phyloP scores from a whole-genome alignment of 106 monocot species.

The Iris macrosiphon region DNA sequence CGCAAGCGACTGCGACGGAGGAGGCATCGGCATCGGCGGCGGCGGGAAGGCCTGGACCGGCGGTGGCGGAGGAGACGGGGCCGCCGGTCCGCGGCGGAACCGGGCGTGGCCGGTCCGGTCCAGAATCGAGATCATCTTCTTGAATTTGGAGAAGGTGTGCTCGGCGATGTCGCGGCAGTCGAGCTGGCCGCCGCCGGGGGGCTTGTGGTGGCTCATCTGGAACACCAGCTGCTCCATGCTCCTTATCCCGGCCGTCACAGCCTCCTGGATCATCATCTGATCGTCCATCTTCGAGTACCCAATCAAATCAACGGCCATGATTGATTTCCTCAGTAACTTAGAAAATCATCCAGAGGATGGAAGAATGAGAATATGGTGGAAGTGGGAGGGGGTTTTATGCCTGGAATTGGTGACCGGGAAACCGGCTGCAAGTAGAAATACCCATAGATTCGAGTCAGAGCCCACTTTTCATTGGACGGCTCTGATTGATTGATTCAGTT shows the following conservation, averaged over 20 bases:
- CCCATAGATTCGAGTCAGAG: constrained; percentile 11
- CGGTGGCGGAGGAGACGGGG: not conserved
- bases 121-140: constrained; percentile 76
- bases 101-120: constrained; percentile 93
- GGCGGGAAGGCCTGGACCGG: not conserved
- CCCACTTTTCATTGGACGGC: constrained; percentile 1
- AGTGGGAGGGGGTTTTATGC: not conserved
- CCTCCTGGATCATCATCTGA: constrained; percentile 69
- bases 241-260: constrained; percentile 65
- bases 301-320: constrained; percentile 54
- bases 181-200: not conserved
- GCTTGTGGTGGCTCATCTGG: constrained; percentile 40
- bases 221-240: constrained; percentile 67
- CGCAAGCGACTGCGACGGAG: constrained; percentile 2
- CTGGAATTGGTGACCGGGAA: not conserved
- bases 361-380: not conserved
- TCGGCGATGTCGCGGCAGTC: constrained; percentile 86
- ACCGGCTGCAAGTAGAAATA: not conserved
- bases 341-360: not conserved
- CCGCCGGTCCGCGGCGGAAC: constrained; percentile 59
- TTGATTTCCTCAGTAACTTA: not conserved
- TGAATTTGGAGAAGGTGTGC: constrained; percentile 78
- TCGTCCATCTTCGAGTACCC: constrained; percentile 46
- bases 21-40: not conserved
- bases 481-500: not conserved